Conservation (phyloP, 2,329 filamentous ascomycete species). For the Aspergillus piperis region DNA sequence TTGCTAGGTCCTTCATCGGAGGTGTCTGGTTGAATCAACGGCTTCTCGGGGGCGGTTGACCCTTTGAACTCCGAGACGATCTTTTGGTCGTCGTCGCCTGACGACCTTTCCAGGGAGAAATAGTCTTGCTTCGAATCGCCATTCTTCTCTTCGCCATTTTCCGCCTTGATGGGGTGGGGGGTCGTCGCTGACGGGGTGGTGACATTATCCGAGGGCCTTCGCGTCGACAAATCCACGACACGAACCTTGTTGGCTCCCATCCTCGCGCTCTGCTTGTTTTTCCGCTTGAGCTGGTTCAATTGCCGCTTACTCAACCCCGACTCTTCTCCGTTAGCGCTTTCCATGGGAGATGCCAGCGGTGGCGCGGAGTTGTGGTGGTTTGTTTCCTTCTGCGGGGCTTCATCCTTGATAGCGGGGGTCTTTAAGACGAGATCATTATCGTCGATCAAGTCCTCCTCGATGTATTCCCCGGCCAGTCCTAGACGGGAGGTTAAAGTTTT, state of each 20-base stretch:
- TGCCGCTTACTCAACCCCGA: slow-evolving; percentile 83
- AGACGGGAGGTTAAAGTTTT: slow-evolving; percentile 81
- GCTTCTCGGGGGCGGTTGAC: slow-evolving; percentile 75
- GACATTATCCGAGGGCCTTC: slow-evolving; percentile 65
- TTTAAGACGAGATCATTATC: slow-evolving; percentile 59
- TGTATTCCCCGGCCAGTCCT: slow-evolving; percentile 79
- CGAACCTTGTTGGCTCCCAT: slow-evolving; percentile 86
- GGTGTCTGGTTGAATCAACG: slow-evolving; percentile 76
- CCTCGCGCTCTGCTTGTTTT: slow-evolving; percentile 86
- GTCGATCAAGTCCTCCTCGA: slow-evolving; percentile 79
- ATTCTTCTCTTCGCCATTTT: slow-evolving; percentile 60
- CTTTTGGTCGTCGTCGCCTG: slow-evolving; percentile 81
- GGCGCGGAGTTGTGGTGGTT: slow-evolving; percentile 47
- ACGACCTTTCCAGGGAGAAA: slow-evolving; percentile 80
- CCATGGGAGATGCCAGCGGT: slow-evolving; percentile 50
- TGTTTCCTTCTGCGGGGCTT: slow-evolving; percentile 52
- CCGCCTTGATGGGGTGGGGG: slow-evolving; percentile 61
- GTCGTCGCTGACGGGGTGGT: slow-evolving; percentile 59
- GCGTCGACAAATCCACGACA: slow-evolving; percentile 80
- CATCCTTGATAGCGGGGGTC: slow-evolving; percentile 49
- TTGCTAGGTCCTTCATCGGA: slow-evolving; percentile 65
- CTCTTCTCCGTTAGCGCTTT: slow-evolving; percentile 61
- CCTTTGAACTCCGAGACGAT: slow-evolving; percentile 97
- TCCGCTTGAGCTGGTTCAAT: slow-evolving; percentile 90
- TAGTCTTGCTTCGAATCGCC: slow-evolving; percentile 73